Base-by-base conservation (phyloP, 75 land plant genomes). In the Sequoiadendron giganteum region DNA sequence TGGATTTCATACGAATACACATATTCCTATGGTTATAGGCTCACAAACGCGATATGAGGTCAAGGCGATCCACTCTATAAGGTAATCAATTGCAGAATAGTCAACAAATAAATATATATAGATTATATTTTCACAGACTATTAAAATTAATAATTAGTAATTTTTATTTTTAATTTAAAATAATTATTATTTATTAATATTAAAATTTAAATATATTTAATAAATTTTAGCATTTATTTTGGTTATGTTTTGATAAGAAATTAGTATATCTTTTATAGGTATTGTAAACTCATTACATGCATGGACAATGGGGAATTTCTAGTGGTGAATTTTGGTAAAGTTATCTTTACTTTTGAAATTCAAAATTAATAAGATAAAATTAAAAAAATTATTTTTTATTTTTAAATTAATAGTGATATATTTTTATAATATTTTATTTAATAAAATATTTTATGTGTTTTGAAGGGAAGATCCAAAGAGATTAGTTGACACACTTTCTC, bases 1-100 rank as follows among this genome's bases (percentile, higher is more conserved):
- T 56, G 96, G 96, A 45, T 97, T 98, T 88, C 99, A 98, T 89
- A 47, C 96, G 88, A 98, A 98, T 87, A 98, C 99, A 56, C 99
- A 98, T 83, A 94, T 98, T 28, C 99, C 99, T 16, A 49, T 98
- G 82, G 96, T 98, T 84, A 87, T 97, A 87, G 99, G 99, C 61
- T 89, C 99, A 85, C 99, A 98, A 88, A 94, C 90, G 95, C 94
- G 99, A n/a, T 97, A 97, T 52, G 97, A 98, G 86, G 88, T 95
- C 45, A 95, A 72, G 99, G 99, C 30, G 99, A 98, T 87, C 89
- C 88, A 19, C 92, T 98, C 87, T 95, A 97, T 77, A 97, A 92
- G 97, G 99, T 97, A 91, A 90, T 3, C 52, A 32, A 84, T 30
- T 84, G 30, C 28, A 68, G 21, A 65, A 65, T 65, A 28, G 0